Percentiles rank a stretch among this genome's conserved stretches.
phyloP scores from a whole-genome alignment of 345 rosid genomes.

The Camelina hispida region DNA sequence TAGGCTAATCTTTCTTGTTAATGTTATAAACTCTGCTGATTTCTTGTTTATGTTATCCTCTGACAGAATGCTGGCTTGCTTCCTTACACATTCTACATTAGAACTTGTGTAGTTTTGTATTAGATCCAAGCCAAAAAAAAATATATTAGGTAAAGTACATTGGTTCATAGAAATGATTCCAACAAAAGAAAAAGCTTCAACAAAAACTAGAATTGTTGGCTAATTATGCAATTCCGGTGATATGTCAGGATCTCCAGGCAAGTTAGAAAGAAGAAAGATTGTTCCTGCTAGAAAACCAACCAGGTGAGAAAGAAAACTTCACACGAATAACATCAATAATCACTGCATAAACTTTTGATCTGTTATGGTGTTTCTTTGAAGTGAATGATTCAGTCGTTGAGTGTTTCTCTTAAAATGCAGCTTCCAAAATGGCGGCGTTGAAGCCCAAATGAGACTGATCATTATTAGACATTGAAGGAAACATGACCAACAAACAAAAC shows the following conservation, averaged over 20 bases:
- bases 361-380: background rate
- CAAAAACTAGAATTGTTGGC: background rate
- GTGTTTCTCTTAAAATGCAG: constrained; percentile 32
- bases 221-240: constrained; percentile 13
- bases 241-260: constrained; percentile 39
- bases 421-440: constrained; percentile 16
- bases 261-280: constrained; percentile 39
- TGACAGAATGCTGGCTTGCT: constrained; percentile 7
- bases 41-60: background rate
- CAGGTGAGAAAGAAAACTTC: constrained; percentile 32
- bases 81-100: background rate
- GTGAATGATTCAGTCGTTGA: constrained; percentile 23
- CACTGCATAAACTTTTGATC: background rate
- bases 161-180: background rate
- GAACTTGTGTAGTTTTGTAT: constrained; percentile 6
- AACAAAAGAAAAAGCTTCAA: background rate
- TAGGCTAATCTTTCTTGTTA: no score
- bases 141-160: constrained; percentile 10
- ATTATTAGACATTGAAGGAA: constrained; percentile 11
- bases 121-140: constrained; percentile 10
- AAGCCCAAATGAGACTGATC: constrained; percentile 30
- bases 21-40: no score
- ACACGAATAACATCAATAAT: background rate
- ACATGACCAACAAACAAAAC: background rate
- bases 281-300: constrained; percentile 38